Evolutionary conservation across 2,329 filamentous ascomycete genomes (phyloP).

Genomic region (Neurospora crassa): DNA sequence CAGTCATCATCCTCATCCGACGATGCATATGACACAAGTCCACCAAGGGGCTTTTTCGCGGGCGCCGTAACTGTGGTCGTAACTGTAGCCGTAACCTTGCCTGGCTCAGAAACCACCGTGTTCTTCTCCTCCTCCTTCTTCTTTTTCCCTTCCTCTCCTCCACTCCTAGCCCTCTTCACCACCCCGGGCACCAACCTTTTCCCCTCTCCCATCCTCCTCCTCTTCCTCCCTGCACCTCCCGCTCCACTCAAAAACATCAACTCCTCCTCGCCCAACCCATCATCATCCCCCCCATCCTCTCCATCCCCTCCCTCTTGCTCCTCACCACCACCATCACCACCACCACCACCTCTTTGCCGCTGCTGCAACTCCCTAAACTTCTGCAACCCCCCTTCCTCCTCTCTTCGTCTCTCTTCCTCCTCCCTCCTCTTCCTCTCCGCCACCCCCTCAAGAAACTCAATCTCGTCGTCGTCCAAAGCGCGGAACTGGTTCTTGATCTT

Average conservation of each 20-base stretch:
- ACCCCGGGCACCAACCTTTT: conserved; percentile 17
- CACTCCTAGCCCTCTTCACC: conserved; percentile 13
- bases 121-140: conserved; percentile 8
- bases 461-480: conserved; percentile 68
- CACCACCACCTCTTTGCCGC: conserved; percentile 15
- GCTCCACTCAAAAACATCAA: conserved; percentile 23
- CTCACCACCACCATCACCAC: conserved; percentile 1
- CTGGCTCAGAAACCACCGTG: neutral
- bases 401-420: conserved; percentile 42
- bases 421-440: conserved; percentile 37
- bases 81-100: neutral
- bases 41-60: conserved; percentile 7
- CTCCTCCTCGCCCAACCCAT: conserved; percentile 24
- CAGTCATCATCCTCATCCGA: conserved; percentile 15
- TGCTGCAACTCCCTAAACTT: conserved; percentile 47
- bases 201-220: conserved; percentile 25
- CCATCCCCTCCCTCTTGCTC: conserved; percentile 9
- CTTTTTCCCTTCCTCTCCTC: conserved; percentile 8
- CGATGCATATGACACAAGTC: conserved; percentile 18
- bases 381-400: conserved; percentile 47
- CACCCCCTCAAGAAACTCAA: conserved; percentile 61
- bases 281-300: conserved; percentile 10
- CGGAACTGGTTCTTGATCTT: conserved; percentile 69
- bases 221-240: conserved; percentile 24
- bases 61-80: neutral